Conservation (phyloP, 2,329 filamentous ascomycete species). For the Trichoderma breve region DNA sequence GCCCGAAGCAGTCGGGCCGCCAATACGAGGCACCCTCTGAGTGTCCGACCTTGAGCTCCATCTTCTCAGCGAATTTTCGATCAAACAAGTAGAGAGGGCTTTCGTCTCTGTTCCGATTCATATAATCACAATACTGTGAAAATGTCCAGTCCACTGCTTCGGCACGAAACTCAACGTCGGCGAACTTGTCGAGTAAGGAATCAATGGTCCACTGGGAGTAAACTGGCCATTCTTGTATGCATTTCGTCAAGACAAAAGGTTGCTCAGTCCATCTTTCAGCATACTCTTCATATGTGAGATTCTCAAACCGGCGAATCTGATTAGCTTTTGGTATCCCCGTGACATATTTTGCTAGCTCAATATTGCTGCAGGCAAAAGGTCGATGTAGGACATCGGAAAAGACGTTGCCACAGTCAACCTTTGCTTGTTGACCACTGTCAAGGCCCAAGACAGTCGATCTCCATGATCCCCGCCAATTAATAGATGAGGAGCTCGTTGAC, state of each 20-base stretch:
- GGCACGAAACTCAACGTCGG: constrained; percentile 71
- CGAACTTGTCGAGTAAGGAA: constrained; percentile 62
- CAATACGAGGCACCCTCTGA: constrained; percentile 62
- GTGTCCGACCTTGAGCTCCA: constrained; percentile 63
- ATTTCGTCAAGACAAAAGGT: constrained; percentile 83
- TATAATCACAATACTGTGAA: constrained; percentile 76
- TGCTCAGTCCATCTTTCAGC: constrained; percentile 70
- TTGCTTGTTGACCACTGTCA: constrained; percentile 47
- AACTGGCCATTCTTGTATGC: constrained; percentile 78
- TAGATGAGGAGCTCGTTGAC: constrained; percentile 30
- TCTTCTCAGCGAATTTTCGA: constrained; percentile 81
- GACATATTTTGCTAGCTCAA: constrained; percentile 64
- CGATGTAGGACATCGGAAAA: constrained; percentile 90
- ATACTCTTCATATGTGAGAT: constrained; percentile 72
- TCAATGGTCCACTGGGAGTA: constrained; percentile 72
- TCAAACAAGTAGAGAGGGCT: constrained; percentile 93
- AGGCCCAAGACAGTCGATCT: constrained; percentile 71
- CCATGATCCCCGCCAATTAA: constrained; percentile 78
- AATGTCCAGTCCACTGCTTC: constrained; percentile 94
- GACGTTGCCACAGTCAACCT: constrained; percentile 70
- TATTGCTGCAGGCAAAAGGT: constrained; percentile 84
- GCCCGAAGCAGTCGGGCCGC: constrained; percentile 79
- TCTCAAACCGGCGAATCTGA: constrained; percentile 65
- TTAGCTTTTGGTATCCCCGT: constrained; percentile 71
- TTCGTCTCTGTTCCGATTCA: constrained; percentile 77